A percentile compares a stretch with the other conserved stretches of the same genome.
These are phyloP conservation scores for Afroboletus lepidellus DNA, from an alignment of 1,284 basidiomycete genomes.

Conservation along the genomic window DNA sequence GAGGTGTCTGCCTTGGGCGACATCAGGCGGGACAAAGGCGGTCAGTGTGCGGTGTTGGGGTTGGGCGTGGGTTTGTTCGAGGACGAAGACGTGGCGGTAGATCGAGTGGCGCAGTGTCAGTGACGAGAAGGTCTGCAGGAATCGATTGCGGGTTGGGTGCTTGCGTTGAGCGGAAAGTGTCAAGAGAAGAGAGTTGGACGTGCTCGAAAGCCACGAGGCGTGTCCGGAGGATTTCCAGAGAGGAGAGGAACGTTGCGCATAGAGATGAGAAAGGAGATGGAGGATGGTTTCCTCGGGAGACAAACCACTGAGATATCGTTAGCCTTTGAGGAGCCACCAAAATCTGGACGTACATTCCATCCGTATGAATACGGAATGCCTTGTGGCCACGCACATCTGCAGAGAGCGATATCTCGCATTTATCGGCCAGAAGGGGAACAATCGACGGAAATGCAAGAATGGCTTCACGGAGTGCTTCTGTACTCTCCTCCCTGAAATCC, in stretches of 20 bases:
- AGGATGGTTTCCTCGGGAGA: slow-evolving; percentile 45
- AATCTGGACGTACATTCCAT: slow-evolving; percentile 49
- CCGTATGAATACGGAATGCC: slow-evolving; percentile 69
- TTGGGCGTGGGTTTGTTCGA: slow-evolving; percentile 53
- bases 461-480: slow-evolving; percentile 2
- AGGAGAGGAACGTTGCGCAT: slow-evolving; percentile 70
- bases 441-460: slow-evolving; percentile 3
- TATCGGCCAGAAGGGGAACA: slow-evolving; percentile 2
- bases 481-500: slow-evolving; percentile 5
- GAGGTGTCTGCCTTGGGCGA: slow-evolving; percentile 52
- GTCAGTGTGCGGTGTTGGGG: slow-evolving; percentile 47
- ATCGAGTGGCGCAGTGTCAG: slow-evolving; percentile 49
- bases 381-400: slow-evolving; percentile 33
- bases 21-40: slow-evolving; percentile 64
- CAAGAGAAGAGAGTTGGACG: slow-evolving; percentile 44
- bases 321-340: slow-evolving; percentile 1
- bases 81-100: slow-evolving; percentile 75
- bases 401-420: slow-evolving; percentile 5
- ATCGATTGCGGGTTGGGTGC: slow-evolving; percentile 38
- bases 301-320: slow-evolving; percentile 35
- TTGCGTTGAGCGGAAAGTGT: slow-evolving; percentile 34
- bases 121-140: slow-evolving; percentile 45
- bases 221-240: slow-evolving; percentile 77
- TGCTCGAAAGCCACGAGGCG: slow-evolving; percentile 68
- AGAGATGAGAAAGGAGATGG: slow-evolving; percentile 81